Evolutionary conservation across 768 basidiomycete species (phyloP).

Genomic region (Tricholoma sp.): DNA sequence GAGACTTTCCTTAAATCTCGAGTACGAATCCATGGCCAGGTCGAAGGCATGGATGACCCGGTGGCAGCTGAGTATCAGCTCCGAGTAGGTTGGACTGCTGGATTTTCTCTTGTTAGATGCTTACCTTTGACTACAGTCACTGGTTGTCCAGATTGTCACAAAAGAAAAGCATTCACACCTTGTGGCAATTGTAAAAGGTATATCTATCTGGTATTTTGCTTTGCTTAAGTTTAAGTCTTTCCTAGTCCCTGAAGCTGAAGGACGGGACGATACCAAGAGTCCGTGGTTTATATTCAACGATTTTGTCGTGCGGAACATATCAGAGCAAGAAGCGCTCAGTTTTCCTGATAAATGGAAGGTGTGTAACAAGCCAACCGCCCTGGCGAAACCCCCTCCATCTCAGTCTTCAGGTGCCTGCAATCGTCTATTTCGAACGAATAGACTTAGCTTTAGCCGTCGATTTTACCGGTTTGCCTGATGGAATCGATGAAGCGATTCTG

Average conservation of each 20-base stretch:
- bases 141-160: slow-evolving; percentile 74
- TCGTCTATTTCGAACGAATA: slow-evolving; percentile 83
- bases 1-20: slow-evolving; percentile 56
- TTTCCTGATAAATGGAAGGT: slow-evolving; percentile 95
- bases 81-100: slow-evolving; percentile 38
- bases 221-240: not conserved
- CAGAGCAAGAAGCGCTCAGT: slow-evolving; percentile 82
- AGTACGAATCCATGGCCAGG: slow-evolving; percentile 54
- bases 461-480: slow-evolving; percentile 56
- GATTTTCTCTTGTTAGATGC: not conserved
- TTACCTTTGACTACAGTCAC: slow-evolving; percentile 42
- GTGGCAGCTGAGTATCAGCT: slow-evolving; percentile 62
- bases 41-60: slow-evolving; percentile 52
- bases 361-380: slow-evolving; percentile 10
- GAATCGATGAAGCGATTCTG: slow-evolving; percentile 69
- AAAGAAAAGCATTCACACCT: slow-evolving; percentile 77
- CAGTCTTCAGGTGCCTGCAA: slow-evolving; percentile 62
- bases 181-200: slow-evolving; percentile 83
- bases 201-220: slow-evolving; percentile 12
- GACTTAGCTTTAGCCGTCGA: slow-evolving; percentile 58
- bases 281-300: slow-evolving; percentile 98
- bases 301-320: slow-evolving; percentile 80
- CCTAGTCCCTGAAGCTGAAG: slow-evolving; percentile 68
- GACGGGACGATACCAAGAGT: slow-evolving; percentile 31
- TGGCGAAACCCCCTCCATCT: not conserved